Evolutionary conservation across 495 filamentous ascomycete genomes (phyloP).

Genomic region (Penicillium dipodomyicola): DNA sequence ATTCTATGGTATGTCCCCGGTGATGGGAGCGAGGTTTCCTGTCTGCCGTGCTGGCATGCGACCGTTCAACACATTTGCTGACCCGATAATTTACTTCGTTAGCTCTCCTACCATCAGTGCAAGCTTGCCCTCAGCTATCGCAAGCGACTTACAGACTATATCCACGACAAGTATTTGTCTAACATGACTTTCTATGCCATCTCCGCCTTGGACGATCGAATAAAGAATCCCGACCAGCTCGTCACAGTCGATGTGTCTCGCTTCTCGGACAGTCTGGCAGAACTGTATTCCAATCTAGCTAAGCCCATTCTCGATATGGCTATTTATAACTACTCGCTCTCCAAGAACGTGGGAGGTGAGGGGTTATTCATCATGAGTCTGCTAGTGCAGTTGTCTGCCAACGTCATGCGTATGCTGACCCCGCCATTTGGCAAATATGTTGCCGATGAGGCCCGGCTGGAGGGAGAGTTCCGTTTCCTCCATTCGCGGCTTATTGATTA

Average conservation of each 20-base stretch:
- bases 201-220: constrained; percentile 90
- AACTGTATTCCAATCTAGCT: constrained; percentile 95
- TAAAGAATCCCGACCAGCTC: constrained; percentile 97
- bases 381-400: constrained; percentile 87
- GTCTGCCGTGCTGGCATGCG: constrained; percentile 2
- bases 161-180: constrained; percentile 89
- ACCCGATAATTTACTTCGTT: constrained; percentile 13
- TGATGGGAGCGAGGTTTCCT: not conserved
- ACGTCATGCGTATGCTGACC: constrained; percentile 89
- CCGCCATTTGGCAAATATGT: constrained; percentile 99
- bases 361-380: constrained; percentile 92
- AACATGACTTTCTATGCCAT: constrained; percentile 98
- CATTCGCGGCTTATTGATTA: constrained; percentile 94
- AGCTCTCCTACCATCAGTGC: constrained; percentile 97
- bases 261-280: constrained; percentile 92
- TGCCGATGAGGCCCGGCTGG: constrained; percentile 88
- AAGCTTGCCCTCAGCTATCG: constrained; percentile 90
- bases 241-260: constrained; percentile 95
- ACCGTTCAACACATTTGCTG: constrained; percentile 16
- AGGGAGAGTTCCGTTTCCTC: constrained; percentile 94
- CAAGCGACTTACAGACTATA: constrained; percentile 83
- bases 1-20: constrained; percentile 80
- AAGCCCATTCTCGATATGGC: constrained; percentile 93
- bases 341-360: constrained; percentile 89
- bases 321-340: constrained; percentile 93